Conservation (phyloP, 2,329 filamentous ascomycete genomes). For the Alternaria arborescens region DNA sequence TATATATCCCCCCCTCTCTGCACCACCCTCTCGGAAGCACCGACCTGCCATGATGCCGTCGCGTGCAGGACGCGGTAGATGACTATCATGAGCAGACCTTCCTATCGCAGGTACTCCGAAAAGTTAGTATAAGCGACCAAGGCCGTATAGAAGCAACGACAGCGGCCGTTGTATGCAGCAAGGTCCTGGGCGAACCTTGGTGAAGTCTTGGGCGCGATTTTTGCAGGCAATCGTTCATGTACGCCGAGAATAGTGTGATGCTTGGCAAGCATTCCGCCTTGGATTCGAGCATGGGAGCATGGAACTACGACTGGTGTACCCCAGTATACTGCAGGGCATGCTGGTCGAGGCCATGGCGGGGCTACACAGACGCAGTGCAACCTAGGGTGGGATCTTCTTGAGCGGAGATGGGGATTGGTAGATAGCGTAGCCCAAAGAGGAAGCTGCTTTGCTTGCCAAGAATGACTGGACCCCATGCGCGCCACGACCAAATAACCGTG, state of each 20-base stretch:
- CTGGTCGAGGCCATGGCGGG: constrained; percentile 13
- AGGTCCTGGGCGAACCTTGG: constrained; percentile 31
- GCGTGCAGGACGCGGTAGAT: constrained; percentile 28
- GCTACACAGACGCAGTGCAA: constrained; percentile 7
- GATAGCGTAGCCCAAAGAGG: constrained; percentile 23
- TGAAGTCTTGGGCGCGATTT: constrained; percentile 24
- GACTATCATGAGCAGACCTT: constrained; percentile 30
- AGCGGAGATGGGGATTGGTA: constrained; percentile 17
- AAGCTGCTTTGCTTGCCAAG: constrained; percentile 32
- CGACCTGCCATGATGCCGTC: constrained; percentile 18
- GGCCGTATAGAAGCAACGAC: constrained; percentile 31
- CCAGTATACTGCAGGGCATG: constrained; percentile 13
- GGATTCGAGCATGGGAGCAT: constrained; percentile 18
- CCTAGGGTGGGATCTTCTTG: constrained; percentile 5
- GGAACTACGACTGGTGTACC: constrained; percentile 18
- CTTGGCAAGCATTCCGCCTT: constrained; percentile 30
- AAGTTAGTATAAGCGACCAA: constrained; percentile 42
- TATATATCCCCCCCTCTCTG: constrained; percentile 20
- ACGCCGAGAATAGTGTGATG: constrained; percentile 14
- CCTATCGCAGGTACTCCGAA: constrained; percentile 42
- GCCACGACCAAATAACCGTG: constrained; percentile 14
- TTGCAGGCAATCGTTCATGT: constrained; percentile 19
- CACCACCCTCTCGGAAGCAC: constrained; percentile 10
- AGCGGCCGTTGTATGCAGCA: constrained; percentile 24
- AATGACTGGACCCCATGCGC: constrained; percentile 12